Conservation (phyloP, 352 stramenopile species). For the Phytopythium cucurbitacearum region DNA sequence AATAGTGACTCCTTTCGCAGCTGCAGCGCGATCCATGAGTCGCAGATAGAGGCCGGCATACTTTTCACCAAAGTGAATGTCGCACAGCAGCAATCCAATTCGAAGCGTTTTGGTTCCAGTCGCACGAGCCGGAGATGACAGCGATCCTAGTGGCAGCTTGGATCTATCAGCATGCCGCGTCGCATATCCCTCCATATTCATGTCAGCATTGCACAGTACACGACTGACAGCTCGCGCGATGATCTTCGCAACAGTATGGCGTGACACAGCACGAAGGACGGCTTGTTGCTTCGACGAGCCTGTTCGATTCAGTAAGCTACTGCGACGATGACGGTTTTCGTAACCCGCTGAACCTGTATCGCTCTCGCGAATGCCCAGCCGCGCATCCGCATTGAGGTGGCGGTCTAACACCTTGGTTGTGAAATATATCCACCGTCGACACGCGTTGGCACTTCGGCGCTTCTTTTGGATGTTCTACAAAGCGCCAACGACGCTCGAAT, state of each 20-base stretch:
- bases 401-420: too few relatives aligned
- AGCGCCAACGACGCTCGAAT: too few relatives aligned
- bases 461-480: too few relatives aligned
- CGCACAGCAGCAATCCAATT: slow-evolving; percentile 31
- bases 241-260: slow-evolving; percentile 24
- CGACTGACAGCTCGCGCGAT: slow-evolving; percentile 24
- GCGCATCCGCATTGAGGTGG: too few relatives aligned
- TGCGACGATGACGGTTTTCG: background rate
- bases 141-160: slow-evolving; percentile 2
- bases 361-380: too few relatives aligned
- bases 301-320: background rate
- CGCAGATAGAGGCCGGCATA: slow-evolving; percentile 35
- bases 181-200: slow-evolving; percentile 6
- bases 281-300: slow-evolving; percentile 10
- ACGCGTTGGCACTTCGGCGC: too few relatives aligned
- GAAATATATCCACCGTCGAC: too few relatives aligned
- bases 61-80: slow-evolving; percentile 33
- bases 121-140: slow-evolving; percentile 1
- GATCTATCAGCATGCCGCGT: background rate
- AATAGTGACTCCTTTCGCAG: slow-evolving; percentile 14
- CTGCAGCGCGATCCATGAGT: slow-evolving; percentile 23
- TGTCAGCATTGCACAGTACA: slow-evolving; percentile 33
- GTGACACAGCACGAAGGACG: slow-evolving; percentile 20
- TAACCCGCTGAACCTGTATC: too few relatives aligned
- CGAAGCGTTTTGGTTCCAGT: slow-evolving; percentile 11